A percentile compares a stretch with the other conserved stretches of the same genome.
phyloP scores from a whole-genome alignment of 2,329 filamentous ascomycete species.

The Rhynchosporium agropyri region DNA sequence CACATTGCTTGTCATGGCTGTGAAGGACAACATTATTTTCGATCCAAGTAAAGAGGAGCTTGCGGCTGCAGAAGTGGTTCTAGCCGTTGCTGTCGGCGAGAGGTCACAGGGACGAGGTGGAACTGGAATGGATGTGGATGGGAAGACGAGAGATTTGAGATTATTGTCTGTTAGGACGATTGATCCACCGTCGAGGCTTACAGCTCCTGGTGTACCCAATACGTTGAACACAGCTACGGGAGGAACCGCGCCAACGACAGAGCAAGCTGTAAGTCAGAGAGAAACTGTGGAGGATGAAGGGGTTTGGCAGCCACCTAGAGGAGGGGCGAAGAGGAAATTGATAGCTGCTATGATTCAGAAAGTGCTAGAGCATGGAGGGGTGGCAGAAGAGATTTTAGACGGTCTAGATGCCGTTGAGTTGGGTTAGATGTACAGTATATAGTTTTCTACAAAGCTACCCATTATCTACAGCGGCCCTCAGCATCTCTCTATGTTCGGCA shows the following conservation, averaged over 20 bases:
- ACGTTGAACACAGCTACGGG: conserved; percentile 59
- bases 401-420: conserved; percentile 78
- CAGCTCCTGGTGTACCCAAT: conserved; percentile 70
- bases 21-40: conserved; percentile 88
- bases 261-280: conserved; percentile 47
- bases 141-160: conserved; percentile 49
- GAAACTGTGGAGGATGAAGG: conserved; percentile 65
- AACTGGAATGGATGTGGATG: conserved; percentile 48
- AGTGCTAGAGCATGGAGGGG: conserved; percentile 74
- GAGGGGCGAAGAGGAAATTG: conserved; percentile 76
- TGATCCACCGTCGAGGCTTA: conserved; percentile 73
- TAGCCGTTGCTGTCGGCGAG: conserved; percentile 79
- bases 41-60: conserved; percentile 91
- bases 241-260: conserved; percentile 46
- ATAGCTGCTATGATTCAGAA: conserved; percentile 75
- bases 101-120: conserved; percentile 30
- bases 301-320: conserved; percentile 84
- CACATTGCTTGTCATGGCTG: conserved; percentile 85
- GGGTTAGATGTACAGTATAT: conserved; percentile 46
- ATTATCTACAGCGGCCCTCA: conserved; percentile 1
- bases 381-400: conserved; percentile 83
- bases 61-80: conserved; percentile 84
- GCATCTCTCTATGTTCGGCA: conserved; percentile 17
- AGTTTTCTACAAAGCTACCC: conserved; percentile 30
- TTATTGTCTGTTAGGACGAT: conserved; percentile 72